Conservation (phyloP, 495 filamentous ascomycete genomes). For the Xylaria cubensis region DNA sequence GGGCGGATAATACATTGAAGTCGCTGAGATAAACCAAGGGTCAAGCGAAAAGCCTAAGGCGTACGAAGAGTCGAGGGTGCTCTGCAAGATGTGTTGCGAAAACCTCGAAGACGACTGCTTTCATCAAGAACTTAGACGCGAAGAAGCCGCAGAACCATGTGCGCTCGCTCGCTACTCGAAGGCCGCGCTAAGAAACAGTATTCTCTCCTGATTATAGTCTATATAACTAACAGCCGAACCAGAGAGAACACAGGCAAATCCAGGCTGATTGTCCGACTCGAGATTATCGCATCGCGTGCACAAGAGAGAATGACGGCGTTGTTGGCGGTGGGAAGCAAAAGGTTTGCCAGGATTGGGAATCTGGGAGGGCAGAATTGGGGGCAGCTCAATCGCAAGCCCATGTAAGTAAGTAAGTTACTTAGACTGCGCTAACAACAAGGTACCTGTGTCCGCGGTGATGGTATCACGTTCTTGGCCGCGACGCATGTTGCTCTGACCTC, state of each 20-base stretch:
- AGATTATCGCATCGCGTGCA: slow-evolving; percentile 22
- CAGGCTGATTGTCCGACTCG: slow-evolving; percentile 7
- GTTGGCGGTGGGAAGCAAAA: slow-evolving; percentile 16
- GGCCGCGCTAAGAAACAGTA: slow-evolving; percentile 5
- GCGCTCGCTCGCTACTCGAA: slow-evolving; percentile 3
- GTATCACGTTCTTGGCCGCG: slow-evolving; percentile 19
- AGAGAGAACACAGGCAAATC: slow-evolving; percentile 5
- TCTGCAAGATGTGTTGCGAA: slow-evolving; percentile 12
- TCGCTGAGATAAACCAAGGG: slow-evolving; percentile 19
- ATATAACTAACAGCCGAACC: slow-evolving; percentile 6
- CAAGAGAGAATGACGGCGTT: slow-evolving; percentile 10
- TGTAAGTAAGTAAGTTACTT: not conserved
- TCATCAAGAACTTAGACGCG: slow-evolving; percentile 7
- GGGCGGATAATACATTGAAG: slow-evolving; percentile 40
- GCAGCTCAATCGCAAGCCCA: not conserved
- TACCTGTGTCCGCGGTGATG: slow-evolving; percentile 7
- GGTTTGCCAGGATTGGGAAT: slow-evolving; percentile 18
- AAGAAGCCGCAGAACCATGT: slow-evolving; percentile 9
- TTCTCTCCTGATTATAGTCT: not conserved
- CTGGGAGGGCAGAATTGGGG: slow-evolving; percentile 14
- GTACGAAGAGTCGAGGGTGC: not conserved
- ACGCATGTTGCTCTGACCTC: slow-evolving; percentile 18
- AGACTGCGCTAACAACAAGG: slow-evolving; percentile 6
- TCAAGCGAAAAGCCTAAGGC: slow-evolving; percentile 6
- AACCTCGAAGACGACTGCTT: slow-evolving; percentile 2